Percentiles rank a stretch among this genome's conserved stretches.
Conservation (phyloP, 257 asterid species). For the Ballota nigra region DNA sequence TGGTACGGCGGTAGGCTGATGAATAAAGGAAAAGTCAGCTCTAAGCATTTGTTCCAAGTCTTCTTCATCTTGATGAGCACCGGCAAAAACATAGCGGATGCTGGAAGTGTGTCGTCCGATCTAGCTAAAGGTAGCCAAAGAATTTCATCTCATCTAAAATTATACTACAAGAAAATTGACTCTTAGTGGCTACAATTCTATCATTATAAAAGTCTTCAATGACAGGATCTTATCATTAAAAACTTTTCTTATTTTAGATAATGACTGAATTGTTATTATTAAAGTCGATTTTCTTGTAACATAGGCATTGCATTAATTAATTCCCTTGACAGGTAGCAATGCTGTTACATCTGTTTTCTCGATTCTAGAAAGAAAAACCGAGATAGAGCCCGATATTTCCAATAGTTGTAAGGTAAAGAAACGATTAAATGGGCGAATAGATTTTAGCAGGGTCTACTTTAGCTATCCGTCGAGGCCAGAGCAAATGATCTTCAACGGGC, state of each 20-base stretch:
- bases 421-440: slow-evolving; percentile 44
- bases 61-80: slow-evolving; percentile 80
- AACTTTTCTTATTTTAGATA: no score
- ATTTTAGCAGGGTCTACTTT: slow-evolving; percentile 45
- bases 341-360: slow-evolving; percentile 53
- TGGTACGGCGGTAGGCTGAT: slow-evolving; percentile 85
- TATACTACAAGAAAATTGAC: no score
- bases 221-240: no score
- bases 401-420: slow-evolving; percentile 32
- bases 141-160: background rate
- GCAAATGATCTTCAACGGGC: slow-evolving; percentile 57
- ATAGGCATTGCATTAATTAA: background rate
- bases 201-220: no score
- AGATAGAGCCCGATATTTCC: slow-evolving; percentile 54
- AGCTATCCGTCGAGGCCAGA: slow-evolving; percentile 72
- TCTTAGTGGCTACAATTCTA: no score
- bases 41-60: slow-evolving; percentile 62
- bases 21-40: slow-evolving; percentile 41
- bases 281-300: no score
- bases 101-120: slow-evolving; percentile 78
- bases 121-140: slow-evolving; percentile 50
- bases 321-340: slow-evolving; percentile 12
- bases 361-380: slow-evolving; percentile 46
- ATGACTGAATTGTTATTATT: no score
- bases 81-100: slow-evolving; percentile 73